Percentiles rank a stretch among this genome's conserved stretches.
These are phyloP conservation scores for Candida andamanensis DNA, from an alignment of 805 yeast genomes.

Conservation along the genomic window DNA sequence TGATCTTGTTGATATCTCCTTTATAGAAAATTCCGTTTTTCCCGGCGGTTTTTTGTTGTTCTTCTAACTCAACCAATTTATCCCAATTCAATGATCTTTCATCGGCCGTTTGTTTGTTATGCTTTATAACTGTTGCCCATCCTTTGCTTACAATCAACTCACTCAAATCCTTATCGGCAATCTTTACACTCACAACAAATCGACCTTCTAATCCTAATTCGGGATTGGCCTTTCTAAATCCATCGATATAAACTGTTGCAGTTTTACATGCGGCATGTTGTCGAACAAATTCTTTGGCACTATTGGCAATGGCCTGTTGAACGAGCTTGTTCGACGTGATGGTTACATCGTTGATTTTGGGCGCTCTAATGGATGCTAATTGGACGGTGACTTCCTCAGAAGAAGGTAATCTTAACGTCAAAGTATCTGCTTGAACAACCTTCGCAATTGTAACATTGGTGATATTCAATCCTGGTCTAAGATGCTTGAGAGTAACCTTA, in stretches of 20 bases:
- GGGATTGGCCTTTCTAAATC: slow-evolving; percentile 51
- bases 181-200: slow-evolving; percentile 54
- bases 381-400: slow-evolving; percentile 61
- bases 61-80: slow-evolving; percentile 63
- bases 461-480: slow-evolving; percentile 45
- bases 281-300: slow-evolving; percentile 74
- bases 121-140: slow-evolving; percentile 71
- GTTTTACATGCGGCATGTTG: slow-evolving; percentile 64
- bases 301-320: slow-evolving; percentile 51
- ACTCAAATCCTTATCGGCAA: slow-evolving; percentile 56
- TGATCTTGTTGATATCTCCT: slow-evolving; percentile 37
- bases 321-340: slow-evolving; percentile 28
- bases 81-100: slow-evolving; percentile 79
- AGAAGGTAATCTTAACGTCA: slow-evolving; percentile 45
- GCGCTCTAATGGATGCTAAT: slow-evolving; percentile 71
- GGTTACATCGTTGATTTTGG: slow-evolving; percentile 56
- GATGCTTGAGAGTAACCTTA: slow-evolving; percentile 13
- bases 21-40: slow-evolving; percentile 60
- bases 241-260: slow-evolving; percentile 58
- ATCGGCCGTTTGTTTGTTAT: slow-evolving; percentile 62
- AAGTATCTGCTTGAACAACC: slow-evolving; percentile 65
- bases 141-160: slow-evolving; percentile 60
- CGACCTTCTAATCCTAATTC: slow-evolving; percentile 61
- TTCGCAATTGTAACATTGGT: slow-evolving; percentile 52
- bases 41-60: slow-evolving; percentile 45